Conservation (phyloP, 257 asterid genomes). For the Ligustrum vulgare region DNA sequence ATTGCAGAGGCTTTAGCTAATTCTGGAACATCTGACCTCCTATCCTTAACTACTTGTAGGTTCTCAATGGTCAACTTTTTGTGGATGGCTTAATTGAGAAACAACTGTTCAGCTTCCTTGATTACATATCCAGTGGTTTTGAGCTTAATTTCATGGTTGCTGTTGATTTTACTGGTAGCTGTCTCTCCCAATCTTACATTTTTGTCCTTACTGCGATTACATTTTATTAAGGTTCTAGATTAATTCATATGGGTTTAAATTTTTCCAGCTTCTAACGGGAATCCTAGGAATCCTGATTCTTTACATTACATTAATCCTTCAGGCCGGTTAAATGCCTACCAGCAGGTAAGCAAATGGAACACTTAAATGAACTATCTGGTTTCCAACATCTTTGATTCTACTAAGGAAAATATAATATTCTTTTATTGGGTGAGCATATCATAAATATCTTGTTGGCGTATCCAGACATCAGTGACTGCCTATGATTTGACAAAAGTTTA, state of each 20-base stretch:
- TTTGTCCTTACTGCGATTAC: background rate
- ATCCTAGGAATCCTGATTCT: constrained; percentile 54
- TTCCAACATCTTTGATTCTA: background rate
- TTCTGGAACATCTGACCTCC: constrained; percentile 21
- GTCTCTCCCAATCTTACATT: background rate
- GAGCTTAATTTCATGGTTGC: constrained; percentile 89
- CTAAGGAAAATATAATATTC: background rate
- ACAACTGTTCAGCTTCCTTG: constrained; percentile 66
- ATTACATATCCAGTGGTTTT: constrained; percentile 80
- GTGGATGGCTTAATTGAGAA: constrained; percentile 64
- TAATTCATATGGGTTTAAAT: constrained; percentile 15
- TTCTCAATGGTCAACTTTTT: constrained; percentile 55
- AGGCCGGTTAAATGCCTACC: constrained; percentile 68
- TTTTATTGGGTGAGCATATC: background rate
- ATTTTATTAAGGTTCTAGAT: constrained; percentile 8
- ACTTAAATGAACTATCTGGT: background rate
- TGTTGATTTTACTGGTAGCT: constrained; percentile 74
- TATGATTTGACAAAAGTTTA: background rate
- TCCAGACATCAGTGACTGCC: background rate
- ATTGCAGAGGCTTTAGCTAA: constrained; percentile 9
- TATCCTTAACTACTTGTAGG: constrained; percentile 32
- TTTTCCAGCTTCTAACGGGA: constrained; percentile 66
- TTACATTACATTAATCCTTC: constrained; percentile 69
- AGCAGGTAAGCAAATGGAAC: constrained; percentile 47
- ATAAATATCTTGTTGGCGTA: background rate